Evolutionary conservation across 169 alveolate species (phyloP), one percentile per base, ranked within the genome.

Genomic region (Plasmodium gallinaceum): DNA sequence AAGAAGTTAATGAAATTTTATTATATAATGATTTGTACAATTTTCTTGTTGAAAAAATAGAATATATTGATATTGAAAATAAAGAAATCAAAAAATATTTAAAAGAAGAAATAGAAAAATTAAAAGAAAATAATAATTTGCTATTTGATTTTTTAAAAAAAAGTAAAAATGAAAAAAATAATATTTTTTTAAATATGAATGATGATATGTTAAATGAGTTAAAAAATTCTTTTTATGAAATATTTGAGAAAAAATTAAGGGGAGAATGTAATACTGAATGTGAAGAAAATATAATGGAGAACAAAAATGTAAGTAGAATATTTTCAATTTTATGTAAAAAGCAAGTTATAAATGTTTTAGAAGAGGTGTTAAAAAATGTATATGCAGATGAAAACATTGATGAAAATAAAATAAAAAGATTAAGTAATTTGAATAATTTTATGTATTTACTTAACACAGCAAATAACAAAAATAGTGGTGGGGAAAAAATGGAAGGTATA

Each of bases 41-140:
- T 16, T 58, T 37, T 8, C 51, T 83, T n/a, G 20, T 83, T 10
- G 83, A 83, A 18, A 42, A 61, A 14, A 16, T 69, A 68, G 71
- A 68, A 14, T 39, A 22, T 51, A n/a, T 58, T 10, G 46, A 68
- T 1, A 9, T 78, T 14, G 58, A 52, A 78, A 64, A 42, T 78
- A 78, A 65, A 20, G 70, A 65, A 14, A 39, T 58, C 37, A 66
- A 54, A n/a, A 32, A 46, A 0, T 54, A 18, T 60, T 3, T 83
- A 68, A 83, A 68, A 37, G 70, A 62, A 48, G 91, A 83, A 68
- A 68, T 83, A 12, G 91, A 66, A 37, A 83, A 83, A 71, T 52
- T 83, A 66, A 83, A 62, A 57, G 83, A 83, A 22, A 83, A 83
- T 39, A 71, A 22, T 48, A 57, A 71, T 32, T 37, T 83, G 10